Evolutionary conservation across 495 filamentous ascomycete genomes (phyloP).

Genomic region (Poronia punctata): DNA sequence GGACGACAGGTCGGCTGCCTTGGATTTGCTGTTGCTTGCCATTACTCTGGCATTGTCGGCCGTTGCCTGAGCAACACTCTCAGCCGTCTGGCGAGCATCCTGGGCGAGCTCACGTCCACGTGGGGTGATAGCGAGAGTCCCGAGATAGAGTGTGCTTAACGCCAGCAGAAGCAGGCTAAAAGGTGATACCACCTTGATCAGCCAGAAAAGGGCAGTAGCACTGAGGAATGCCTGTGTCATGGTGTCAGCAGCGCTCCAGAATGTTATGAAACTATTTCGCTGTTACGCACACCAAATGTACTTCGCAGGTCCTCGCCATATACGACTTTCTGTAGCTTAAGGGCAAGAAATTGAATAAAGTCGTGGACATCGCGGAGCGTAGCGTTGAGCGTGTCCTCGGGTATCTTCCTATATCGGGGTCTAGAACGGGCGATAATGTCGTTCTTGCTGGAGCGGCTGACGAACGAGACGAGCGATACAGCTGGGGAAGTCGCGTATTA

Average conservation of each 20-base stretch:
- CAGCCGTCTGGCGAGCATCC: background rate
- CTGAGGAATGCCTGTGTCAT: conserved; percentile 1
- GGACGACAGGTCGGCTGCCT: background rate
- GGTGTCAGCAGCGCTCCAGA: no score
- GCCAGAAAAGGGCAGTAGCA: conserved; percentile 1
- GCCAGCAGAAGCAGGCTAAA: background rate
- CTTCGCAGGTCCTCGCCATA: background rate
- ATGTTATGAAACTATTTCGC: background rate
- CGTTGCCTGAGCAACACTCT: background rate
- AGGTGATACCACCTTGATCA: background rate
- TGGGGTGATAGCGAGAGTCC: background rate
- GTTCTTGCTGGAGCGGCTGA: conserved; percentile 1
- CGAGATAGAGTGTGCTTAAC: background rate
- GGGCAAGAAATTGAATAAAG: background rate
- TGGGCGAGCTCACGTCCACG: background rate
- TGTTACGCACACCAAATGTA: conserved; percentile 1
- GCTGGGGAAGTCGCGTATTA: background rate
- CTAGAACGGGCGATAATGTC: background rate
- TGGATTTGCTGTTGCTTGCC: background rate
- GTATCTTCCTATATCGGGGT: conserved; percentile 1
- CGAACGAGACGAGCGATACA: background rate
- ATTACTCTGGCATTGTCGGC: background rate
- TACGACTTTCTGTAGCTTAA: conserved; percentile 1
- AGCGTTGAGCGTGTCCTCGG: conserved; percentile 2
- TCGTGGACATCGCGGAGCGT: conserved; percentile 3